Evolutionary conservation across 768 basidiomycete genomes (phyloP).

Genomic region (Leccinum disarticulatum): DNA sequence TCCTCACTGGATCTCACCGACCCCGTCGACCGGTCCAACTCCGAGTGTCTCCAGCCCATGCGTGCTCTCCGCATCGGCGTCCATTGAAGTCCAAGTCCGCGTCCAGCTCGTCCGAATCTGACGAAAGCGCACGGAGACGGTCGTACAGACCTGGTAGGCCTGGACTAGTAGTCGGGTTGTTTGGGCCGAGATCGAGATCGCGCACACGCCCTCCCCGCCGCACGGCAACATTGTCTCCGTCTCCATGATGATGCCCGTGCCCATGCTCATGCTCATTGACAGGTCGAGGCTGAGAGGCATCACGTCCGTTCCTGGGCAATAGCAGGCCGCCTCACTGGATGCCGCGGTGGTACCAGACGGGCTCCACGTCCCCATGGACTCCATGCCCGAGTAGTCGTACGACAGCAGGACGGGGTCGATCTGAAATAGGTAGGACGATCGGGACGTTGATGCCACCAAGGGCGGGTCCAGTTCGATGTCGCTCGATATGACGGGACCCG

Average conservation of each 20-base stretch:
- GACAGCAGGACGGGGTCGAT: constrained; percentile 31
- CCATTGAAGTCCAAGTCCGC: not conserved
- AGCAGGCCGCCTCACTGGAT: not conserved
- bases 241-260: not conserved
- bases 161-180: not conserved
- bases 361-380: not conserved
- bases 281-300: not conserved
- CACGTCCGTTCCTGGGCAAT: not conserved
- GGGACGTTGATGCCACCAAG: not conserved
- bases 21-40: not conserved
- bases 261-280: not conserved
- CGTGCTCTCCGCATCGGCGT: not conserved
- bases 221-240: not conserved
- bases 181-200: not conserved
- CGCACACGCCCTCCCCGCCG: not conserved
- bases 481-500: constrained; percentile 6
- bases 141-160: not conserved
- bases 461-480: not conserved
- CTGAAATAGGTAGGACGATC: constrained; percentile 11
- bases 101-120: not conserved
- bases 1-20: not conserved
- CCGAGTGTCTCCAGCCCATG: not conserved
- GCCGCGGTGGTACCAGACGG: not conserved
- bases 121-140: not conserved
- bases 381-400: constrained; percentile 10